Evolutionary conservation across 2,329 filamentous ascomycete species (phyloP).

Genomic region (Clonostachys sp.): DNA sequence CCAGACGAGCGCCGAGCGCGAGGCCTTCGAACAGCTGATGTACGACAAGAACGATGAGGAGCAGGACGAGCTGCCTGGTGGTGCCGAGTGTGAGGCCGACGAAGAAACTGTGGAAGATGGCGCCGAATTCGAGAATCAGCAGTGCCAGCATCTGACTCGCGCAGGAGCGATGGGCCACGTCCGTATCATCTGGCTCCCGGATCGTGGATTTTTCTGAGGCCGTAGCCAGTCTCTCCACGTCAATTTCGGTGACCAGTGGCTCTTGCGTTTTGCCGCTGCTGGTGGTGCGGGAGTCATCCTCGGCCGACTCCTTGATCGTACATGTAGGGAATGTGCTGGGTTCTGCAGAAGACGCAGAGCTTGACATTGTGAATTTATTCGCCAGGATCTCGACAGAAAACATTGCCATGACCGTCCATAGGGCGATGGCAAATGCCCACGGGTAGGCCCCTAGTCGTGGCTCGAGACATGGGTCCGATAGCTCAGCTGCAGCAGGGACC

Average conservation of each 20-base stretch:
- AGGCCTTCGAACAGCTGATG: constrained; percentile 94
- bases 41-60: constrained; percentile 69
- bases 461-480: constrained; percentile 65
- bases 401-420: constrained; percentile 84
- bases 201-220: constrained; percentile 62
- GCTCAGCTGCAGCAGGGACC: constrained; percentile 73
- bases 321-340: constrained; percentile 9
- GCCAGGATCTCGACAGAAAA: constrained; percentile 87
- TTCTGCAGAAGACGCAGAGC: constrained; percentile 26
- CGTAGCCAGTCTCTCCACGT: not conserved
- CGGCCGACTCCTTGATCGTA: constrained; percentile 4
- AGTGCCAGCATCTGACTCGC: constrained; percentile 78
- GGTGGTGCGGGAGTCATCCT: constrained; percentile 18
- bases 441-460: constrained; percentile 53
- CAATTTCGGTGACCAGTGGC: constrained; percentile 3
- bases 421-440: constrained; percentile 78
- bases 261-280: constrained; percentile 13
- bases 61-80: constrained; percentile 50
- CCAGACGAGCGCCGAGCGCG: constrained; percentile 82
- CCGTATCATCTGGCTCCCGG: constrained; percentile 60
- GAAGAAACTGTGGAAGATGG: constrained; percentile 92
- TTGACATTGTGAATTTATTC: constrained; percentile 36
- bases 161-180: constrained; percentile 47
- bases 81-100: constrained; percentile 79
- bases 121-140: constrained; percentile 92